Evolutionary conservation across 257 asterid species (phyloP).

Genomic region (Avicennia marina): DNA sequence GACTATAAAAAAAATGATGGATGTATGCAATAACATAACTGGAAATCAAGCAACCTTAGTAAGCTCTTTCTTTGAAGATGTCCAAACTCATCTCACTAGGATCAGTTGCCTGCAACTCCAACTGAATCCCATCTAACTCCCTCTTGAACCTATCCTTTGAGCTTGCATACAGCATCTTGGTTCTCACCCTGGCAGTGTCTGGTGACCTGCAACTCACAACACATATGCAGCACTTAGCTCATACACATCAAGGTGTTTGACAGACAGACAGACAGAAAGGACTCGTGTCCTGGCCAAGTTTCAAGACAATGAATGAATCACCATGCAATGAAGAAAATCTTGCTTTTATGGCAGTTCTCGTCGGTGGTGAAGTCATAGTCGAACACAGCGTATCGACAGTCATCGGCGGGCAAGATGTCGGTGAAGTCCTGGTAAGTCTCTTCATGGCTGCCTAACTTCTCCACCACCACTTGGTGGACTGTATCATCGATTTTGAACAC

Average conservation of each 20-base stretch:
- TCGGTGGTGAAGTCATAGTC: constrained; percentile 45
- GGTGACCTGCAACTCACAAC: constrained; percentile 47
- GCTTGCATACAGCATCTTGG: constrained; percentile 47
- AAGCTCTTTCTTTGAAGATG: constrained; percentile 43
- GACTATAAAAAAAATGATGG: too few relatives aligned
- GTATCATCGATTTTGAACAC: constrained; percentile 35
- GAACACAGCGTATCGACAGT: constrained; percentile 43
- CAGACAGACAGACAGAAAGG: too few relatives aligned
- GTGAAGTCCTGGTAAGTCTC: constrained; percentile 31
- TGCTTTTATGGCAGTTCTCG: constrained; percentile 50
- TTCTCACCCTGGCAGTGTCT: constrained; percentile 35
- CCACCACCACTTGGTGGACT: constrained; percentile 33
- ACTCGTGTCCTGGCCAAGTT: too few relatives aligned
- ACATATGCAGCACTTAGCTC: too few relatives aligned
- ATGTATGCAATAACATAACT: too few relatives aligned
- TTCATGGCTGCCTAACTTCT: constrained; percentile 27
- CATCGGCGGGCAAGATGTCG: constrained; percentile 32
- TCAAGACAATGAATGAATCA: too few relatives aligned
- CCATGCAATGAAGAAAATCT: constrained; percentile 50
- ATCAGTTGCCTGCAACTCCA: constrained; percentile 45
- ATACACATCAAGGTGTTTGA: too few relatives aligned
- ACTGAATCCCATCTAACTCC: constrained; percentile 44
- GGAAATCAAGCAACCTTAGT: constrained; percentile 6
- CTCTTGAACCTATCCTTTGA: constrained; percentile 46
- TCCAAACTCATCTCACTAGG: constrained; percentile 49